A percentile compares a stretch with the other conserved stretches of the same genome.
Evolutionary conservation across 2,329 filamentous ascomycete species (phyloP).

Genomic region (Coleophoma cylindrospora): DNA sequence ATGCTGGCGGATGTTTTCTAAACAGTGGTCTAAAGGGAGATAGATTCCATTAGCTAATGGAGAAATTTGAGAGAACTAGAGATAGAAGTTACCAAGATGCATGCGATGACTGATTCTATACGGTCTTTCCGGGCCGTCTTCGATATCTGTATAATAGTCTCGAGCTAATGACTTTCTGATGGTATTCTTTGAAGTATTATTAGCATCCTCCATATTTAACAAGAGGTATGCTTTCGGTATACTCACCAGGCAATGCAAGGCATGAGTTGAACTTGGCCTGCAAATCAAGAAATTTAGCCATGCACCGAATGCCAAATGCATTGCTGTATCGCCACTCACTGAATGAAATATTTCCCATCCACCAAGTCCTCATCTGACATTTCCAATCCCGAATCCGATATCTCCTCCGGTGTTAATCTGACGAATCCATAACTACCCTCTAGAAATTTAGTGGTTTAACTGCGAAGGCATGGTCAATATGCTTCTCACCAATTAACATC

Average conservation of each 20-base stretch:
- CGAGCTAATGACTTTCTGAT: background rate
- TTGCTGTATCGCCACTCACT: background rate
- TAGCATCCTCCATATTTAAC: background rate
- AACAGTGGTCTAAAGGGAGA: background rate
- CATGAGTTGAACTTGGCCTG: background rate
- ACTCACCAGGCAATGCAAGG: background rate
- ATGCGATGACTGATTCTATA: background rate
- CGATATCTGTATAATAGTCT: background rate
- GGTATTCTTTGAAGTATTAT: background rate
- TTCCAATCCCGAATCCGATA: background rate
- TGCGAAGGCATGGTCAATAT: background rate
- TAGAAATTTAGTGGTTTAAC: background rate
- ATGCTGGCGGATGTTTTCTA: background rate
- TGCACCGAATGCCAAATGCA: background rate
- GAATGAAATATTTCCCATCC: background rate
- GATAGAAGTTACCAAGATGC: background rate
- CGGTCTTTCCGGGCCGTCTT: background rate
- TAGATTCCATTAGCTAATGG: background rate
- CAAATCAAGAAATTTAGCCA: background rate
- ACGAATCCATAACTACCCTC: background rate
- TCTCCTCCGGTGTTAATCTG: background rate
- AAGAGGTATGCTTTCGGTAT: background rate
- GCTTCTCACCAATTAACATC: background rate
- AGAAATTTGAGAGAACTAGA: background rate
- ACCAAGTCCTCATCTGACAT: background rate